Evolutionary conservation across 2,329 filamentous ascomycete species (phyloP), one percentile per base, ranked within the genome.

Genomic region (Pseudocercospora fuligena): DNA sequence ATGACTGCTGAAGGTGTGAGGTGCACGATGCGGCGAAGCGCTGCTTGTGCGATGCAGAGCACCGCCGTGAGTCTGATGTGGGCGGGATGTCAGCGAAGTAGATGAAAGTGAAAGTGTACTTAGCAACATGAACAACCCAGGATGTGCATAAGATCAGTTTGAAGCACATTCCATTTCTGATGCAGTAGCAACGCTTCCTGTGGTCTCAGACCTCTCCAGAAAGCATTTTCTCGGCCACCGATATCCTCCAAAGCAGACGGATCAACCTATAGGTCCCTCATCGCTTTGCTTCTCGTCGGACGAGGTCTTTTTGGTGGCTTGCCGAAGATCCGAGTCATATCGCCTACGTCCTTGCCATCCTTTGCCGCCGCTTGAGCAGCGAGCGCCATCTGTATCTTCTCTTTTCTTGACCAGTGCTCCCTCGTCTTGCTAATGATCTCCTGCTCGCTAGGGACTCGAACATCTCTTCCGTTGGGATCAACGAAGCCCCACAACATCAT

Each of bases 401-500:
- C 60, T 19, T 27, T 61, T 33, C 16, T n/a, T 12, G 57, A 62
- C 66, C 66, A 69, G 25, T 25, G 27, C n/a, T 60, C 58, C n/a
- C 54, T 64, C 40, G 36, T 33, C 25, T 33, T 25, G 5, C 14
- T 51, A 33, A 65, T n/a, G n/a, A 63, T 58, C 46, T 64, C 19
- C 56, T 67, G 46, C 43, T 66, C 63, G 7, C 53, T 67, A 1
- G 21, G 46, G 5, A 61, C 54, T 12, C 27, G 36, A 11, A 59
- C 40, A 25, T 53, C 51, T 27, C 43, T 40, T 9, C 51, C 65
- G n/a, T 31, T 9, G 5, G 33, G 59, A 11, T n/a, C 46, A 3
- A 64, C 29, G 40, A 74, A 74, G 0, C 91, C 90, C 82, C 86
- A 92, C 16, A 86, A 68, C 70, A 89, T 81, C 83, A 91, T 89